Evolutionary conservation across 176 grass and related monocot species (phyloP), one percentile per base, ranked within the genome.

Genomic region (Aegilops sharonensis): DNA sequence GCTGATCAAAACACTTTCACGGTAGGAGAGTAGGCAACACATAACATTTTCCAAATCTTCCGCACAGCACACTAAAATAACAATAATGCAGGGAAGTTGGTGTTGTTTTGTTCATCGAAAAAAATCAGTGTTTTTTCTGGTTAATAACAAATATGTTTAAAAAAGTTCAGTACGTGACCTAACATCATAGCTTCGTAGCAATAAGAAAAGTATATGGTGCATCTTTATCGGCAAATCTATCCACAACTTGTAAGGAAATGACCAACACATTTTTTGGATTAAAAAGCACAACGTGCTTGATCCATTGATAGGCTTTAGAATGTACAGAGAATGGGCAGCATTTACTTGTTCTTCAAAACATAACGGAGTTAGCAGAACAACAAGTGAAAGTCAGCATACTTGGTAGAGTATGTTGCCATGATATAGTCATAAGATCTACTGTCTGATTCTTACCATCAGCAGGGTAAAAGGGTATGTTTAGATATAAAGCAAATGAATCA

Each of bases 111-210:
- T 57, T 57, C 52, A 6, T 8, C 2, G 52, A 20, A 57, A 57
- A 57, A 67, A 66, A 80, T 32, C 39, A 66, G 9, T 66, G 18
- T 30, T 65, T 56, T 56, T 62, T 54, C 52, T 54, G 43, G 15
- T 43, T 52, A 75, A 4, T 39, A 17, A 18, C 14, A 62, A 24
- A 37, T 37, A 54, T 57, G 43, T 50, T 68, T 63, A 63, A 68
- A 68, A 12, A 48, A 67, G 3, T 50, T 56, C 3, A 30, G 29
- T 27, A 27, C 36, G 11, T 64, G 14, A 12, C 32, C 20, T 81
- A 48, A 79, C n/a, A 79, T 79, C 77, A 62, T 78, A 59, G 20
- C 10, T n/a, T 79, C 78, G 11, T 66, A 45, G 15, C 13, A 68
- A 54, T 9, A 77, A 34, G 3, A 50, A 18, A 69, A 81, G 10